Percentiles rank a stretch among this genome's conserved stretches.
phyloP scores from a whole-genome alignment of 2,329 filamentous ascomycete species.

The Ophiostoma populinum region DNA sequence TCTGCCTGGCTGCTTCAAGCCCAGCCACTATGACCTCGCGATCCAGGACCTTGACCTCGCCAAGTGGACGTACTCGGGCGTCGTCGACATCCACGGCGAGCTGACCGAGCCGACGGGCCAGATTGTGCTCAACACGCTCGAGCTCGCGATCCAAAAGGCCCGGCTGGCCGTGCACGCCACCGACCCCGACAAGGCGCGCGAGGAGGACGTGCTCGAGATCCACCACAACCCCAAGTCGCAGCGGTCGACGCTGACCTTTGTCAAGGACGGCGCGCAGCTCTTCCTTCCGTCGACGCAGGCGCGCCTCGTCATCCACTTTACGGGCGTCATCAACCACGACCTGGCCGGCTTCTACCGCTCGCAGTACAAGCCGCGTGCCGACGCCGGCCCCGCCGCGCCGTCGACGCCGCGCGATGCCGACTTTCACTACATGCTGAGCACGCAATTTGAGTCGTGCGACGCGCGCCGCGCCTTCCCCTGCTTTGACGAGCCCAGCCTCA shows the following conservation, averaged over 20 bases:
- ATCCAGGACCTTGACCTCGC: conserved; percentile 67
- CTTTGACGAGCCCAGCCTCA: conserved; percentile 95
- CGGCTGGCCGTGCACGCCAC: conserved; percentile 42
- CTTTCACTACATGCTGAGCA: conserved; percentile 68
- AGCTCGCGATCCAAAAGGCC: conserved; percentile 56
- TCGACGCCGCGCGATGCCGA: conserved; percentile 61
- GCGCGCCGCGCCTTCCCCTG: conserved; percentile 90
- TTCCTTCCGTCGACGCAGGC: conserved; percentile 51
- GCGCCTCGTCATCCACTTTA: conserved; percentile 43
- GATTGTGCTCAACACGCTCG: conserved; percentile 69
- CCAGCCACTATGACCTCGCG: conserved; percentile 69
- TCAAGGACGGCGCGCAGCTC: conserved; percentile 27
- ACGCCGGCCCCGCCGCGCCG: conserved; percentile 38
- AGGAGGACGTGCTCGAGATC: conserved; percentile 47
- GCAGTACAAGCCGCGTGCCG: conserved; percentile 55
- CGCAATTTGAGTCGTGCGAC: conserved; percentile 94
- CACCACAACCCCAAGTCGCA: conserved; percentile 72
- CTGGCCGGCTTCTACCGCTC: conserved; percentile 90
- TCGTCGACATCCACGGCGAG: conserved; percentile 57
- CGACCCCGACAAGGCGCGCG: conserved; percentile 38
- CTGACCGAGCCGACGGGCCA: conserved; percentile 56
- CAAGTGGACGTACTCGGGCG: conserved; percentile 63
- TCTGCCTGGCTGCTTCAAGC: conserved; percentile 52
- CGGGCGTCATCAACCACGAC: conserved; percentile 71
- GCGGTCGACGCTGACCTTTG: conserved; percentile 63